Percentiles rank a stretch among this genome's conserved stretches.
These are phyloP conservation scores for Quercus tomentella DNA, from an alignment of 331 rosid genomes.

Conservation along the genomic window DNA sequence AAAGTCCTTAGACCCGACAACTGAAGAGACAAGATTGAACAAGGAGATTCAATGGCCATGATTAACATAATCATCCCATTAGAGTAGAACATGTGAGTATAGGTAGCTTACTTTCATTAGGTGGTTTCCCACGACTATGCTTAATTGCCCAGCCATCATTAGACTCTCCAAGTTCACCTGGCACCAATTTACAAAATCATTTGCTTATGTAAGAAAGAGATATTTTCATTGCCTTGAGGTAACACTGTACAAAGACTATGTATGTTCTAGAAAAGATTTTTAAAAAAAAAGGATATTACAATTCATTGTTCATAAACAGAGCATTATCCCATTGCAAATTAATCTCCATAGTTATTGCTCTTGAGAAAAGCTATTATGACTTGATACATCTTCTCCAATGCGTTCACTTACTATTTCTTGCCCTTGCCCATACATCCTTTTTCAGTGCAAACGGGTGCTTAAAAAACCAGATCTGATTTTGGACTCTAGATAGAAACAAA, in stretches of 20 bases:
- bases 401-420: too few species aligned
- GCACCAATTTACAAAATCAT: constrained; percentile 10
- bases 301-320: not conserved
- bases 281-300: not conserved
- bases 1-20: not conserved
- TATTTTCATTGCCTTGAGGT: not conserved
- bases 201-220: not conserved
- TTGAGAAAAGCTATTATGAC: too few species aligned
- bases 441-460: not conserved
- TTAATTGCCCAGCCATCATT: constrained; percentile 58
- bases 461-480: too few species aligned
- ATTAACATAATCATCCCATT: not conserved
- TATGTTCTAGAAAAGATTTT: not conserved
- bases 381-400: too few species aligned
- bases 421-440: not conserved
- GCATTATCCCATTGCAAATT: too few species aligned
- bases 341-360: too few species aligned
- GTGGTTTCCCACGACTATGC: constrained; percentile 54
- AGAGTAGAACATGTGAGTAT: not conserved
- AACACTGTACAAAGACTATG: not conserved
- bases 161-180: constrained; percentile 76
- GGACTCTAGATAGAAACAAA: not conserved
- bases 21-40: not conserved
- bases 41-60: not conserved
- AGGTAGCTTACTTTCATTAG: constrained; percentile 43